Evolutionary conservation across 2,329 filamentous ascomycete genomes (phyloP), one percentile per base, ranked within the genome.

Genomic region (Epichloe uncinata): DNA sequence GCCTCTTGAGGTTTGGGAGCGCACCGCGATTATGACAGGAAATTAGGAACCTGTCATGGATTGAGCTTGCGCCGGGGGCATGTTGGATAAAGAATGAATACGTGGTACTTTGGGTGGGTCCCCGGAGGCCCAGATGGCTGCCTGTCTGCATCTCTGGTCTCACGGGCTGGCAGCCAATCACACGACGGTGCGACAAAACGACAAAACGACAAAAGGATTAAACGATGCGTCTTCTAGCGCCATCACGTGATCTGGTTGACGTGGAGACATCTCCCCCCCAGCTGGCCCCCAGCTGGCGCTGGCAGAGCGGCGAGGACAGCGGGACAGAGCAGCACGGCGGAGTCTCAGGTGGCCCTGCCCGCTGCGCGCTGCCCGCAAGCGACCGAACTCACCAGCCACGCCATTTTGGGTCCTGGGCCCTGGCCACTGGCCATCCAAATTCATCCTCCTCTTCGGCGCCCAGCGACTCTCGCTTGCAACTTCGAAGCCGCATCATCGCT

Each of bases 371-470:
- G 36, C 40, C 42, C 42, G 50, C 50, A 54, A 45, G 48, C 45
- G 50, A 44, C 50, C 35, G 46, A 26, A 26, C 38, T 50, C 59
- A 64, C 66, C 66, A 68, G 66, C 66, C 66, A 68, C 66, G 61
- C 61, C 61, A 61, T 68, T 68, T 61, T 64, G 61, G 57, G 45
- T 50, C 48, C 18, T 38, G 16, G 16, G 16, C 16, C 16, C 16
- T 18, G 16, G 16, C 16, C 16, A 18, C 16, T 18, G 16, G 40
- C 18, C 26, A 44, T 45, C 34, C 42, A 26, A 26, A 12, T n/a
- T 38, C 11, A 22, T 33, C 16, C 42, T 44, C 33, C 41, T 45
- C 45, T n/a, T 16, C 49, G 18, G 36, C 38, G n/a, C 43, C 48
- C 40, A 47, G 36, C 41, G 36, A 22, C 33, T 37, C 20, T 36